Evolutionary conservation across 2,329 filamentous ascomycete species (phyloP).

Genomic region (Claviceps monticola): DNA sequence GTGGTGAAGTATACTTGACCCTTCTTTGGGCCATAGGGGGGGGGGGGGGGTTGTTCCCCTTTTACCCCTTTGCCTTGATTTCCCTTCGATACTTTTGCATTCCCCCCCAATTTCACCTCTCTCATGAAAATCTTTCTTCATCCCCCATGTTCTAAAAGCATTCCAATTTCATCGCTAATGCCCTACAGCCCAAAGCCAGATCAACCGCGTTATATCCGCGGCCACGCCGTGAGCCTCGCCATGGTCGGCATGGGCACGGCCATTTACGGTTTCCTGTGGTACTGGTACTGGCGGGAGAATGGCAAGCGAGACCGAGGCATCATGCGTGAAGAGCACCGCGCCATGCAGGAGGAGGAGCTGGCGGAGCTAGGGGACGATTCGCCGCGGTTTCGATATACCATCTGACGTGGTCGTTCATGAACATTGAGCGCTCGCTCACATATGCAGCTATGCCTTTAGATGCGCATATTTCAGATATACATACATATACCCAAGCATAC

Average conservation of each 20-base stretch:
- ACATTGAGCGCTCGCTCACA: too few species aligned
- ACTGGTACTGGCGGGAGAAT: conserved; percentile 36
- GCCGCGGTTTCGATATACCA: conserved; percentile 33
- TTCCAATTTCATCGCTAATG: background rate
- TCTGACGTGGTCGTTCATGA: conserved; percentile 8
- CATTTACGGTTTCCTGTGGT: conserved; percentile 41
- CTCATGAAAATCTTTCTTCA: background rate
- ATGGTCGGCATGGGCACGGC: conserved; percentile 40
- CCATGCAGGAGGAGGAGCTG: conserved; percentile 31
- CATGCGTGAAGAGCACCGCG: conserved; percentile 24
- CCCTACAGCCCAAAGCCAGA: conserved; percentile 29
- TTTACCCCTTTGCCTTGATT: too few species aligned
- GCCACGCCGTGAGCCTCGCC: conserved; percentile 46
- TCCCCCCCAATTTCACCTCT: too few species aligned
- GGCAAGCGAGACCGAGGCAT: conserved; percentile 25
- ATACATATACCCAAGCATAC: too few species aligned
- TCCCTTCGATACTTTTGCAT: too few species aligned
- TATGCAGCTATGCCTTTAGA: too few species aligned
- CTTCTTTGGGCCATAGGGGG: too few species aligned
- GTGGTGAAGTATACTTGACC: too few species aligned
- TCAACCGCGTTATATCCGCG: conserved; percentile 43
- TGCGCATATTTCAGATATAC: too few species aligned
- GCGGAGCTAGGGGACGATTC: conserved; percentile 39
- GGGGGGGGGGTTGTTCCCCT: too few species aligned
- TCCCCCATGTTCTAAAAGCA: background rate